These are phyloP conservation scores for Syzygium jambos DNA, from an alignment of 345 rosid species.

Conservation along the genomic window DNA sequence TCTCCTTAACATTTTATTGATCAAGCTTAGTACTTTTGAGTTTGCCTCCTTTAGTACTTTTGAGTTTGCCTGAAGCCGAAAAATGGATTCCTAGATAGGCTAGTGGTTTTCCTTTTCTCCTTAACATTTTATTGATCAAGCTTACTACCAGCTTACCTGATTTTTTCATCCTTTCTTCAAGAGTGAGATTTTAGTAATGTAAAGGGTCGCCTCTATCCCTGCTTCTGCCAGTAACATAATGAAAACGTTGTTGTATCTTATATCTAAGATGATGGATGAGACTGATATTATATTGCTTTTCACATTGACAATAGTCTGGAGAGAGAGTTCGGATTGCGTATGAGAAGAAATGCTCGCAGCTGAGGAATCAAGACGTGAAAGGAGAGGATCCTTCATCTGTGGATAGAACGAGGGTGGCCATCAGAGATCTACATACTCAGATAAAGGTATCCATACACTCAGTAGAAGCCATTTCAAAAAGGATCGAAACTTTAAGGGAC, in stretches of 20 bases:
- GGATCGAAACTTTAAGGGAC: constrained; percentile 82
- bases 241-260: background rate
- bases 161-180: background rate
- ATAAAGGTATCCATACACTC: constrained; percentile 79
- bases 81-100: background rate
- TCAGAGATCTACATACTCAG: constrained; percentile 77
- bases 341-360: constrained; percentile 65
- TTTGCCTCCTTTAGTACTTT: no score
- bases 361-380: constrained; percentile 70
- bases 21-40: background rate
- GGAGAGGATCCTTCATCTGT: constrained; percentile 56
- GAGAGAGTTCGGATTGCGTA: constrained; percentile 66
- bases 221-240: background rate
- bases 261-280: background rate
- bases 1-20: background rate
- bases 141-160: background rate
- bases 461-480: constrained; percentile 70
- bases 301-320: constrained; percentile 44
- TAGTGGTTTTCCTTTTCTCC: background rate
- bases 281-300: background rate
- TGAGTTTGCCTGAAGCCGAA: background rate
- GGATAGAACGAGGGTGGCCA: constrained; percentile 63
- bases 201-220: background rate
- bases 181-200: background rate
- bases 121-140: background rate